Evolutionary conservation across 2,329 filamentous ascomycete genomes (phyloP).

Genomic region (Penicillium polonicum): DNA sequence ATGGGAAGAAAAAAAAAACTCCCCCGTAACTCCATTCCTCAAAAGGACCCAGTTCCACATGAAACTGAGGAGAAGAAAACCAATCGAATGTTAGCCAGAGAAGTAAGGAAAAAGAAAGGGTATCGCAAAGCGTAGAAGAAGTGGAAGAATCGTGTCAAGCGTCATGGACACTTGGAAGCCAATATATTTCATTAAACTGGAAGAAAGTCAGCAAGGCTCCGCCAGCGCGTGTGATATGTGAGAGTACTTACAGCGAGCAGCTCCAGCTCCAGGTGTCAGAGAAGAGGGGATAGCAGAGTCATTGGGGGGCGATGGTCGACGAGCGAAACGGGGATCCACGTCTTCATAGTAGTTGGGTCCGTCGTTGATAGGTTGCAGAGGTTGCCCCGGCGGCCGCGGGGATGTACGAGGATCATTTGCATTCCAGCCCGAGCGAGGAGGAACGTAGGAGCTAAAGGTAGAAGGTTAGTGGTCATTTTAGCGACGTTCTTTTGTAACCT

Average conservation of each 20-base stretch:
- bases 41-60: conserved; percentile 14
- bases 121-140: conserved; percentile 19
- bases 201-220: conserved; percentile 68
- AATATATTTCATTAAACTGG: conserved; percentile 68
- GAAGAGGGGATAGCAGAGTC: conserved; percentile 34
- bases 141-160: conserved; percentile 8
- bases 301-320: conserved; percentile 30
- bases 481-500: conserved; percentile 1
- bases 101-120: conserved; percentile 16
- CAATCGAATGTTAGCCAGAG: conserved; percentile 10
- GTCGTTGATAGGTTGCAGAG: conserved; percentile 6
- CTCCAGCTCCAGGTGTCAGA: conserved; percentile 42
- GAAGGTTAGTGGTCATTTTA: conserved; percentile 16
- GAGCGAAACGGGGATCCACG: conserved; percentile 80
- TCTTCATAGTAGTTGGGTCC: conserved; percentile 78
- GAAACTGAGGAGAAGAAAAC: conserved; percentile 11
- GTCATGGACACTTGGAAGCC: conserved; percentile 5
- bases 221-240: conserved; percentile 52
- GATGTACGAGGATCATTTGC: conserved; percentile 19
- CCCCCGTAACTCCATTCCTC: conserved; percentile 16
- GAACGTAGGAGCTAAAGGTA: conserved; percentile 38
- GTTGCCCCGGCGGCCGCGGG: conserved; percentile 12
- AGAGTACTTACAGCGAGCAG: conserved; percentile 39
- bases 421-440: conserved; percentile 48
- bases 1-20: neutral